Evolutionary conservation across 495 filamentous ascomycete genomes (phyloP).

Genomic region (Niebla homalea): DNA sequence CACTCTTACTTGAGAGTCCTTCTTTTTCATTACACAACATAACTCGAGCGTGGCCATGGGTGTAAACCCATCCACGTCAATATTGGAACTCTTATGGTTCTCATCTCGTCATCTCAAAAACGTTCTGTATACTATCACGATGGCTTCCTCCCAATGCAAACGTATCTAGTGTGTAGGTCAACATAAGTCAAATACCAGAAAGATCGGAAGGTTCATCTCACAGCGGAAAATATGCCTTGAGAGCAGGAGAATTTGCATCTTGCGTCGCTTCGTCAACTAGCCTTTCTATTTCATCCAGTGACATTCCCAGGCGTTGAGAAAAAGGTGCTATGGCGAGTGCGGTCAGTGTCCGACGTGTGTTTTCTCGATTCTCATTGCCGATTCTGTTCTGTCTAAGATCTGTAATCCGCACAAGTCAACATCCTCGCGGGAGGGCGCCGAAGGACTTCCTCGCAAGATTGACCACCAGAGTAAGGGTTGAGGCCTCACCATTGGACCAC

Average conservation of each 20-base stretch:
- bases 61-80: no score
- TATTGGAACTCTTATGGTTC: no score
- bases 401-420: conserved; percentile 16
- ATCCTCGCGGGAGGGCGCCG: not conserved
- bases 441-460: not conserved
- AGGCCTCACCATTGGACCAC: conserved; percentile 54
- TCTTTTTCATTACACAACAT: no score
- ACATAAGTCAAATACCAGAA: no score
- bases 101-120: no score
- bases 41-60: no score
- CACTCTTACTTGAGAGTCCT: no score
- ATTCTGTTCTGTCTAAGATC: conserved; percentile 49
- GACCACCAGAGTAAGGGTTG: not conserved
- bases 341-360: conserved; percentile 45
- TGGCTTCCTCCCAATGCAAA: conserved; percentile 46
- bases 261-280: conserved; percentile 51
- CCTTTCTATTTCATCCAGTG: conserved; percentile 45
- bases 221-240: conserved; percentile 70
- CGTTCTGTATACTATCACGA: not conserved
- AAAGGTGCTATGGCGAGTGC: conserved; percentile 53
- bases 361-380: conserved; percentile 46
- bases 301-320: conserved; percentile 44
- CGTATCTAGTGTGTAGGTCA: conserved; percentile 27
- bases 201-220: conserved; percentile 24
- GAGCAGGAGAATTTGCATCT: conserved; percentile 49